These are phyloP conservation scores for Penicillium tannophilum DNA, from an alignment of 495 filamentous ascomycete species.

Conservation along the genomic window DNA sequence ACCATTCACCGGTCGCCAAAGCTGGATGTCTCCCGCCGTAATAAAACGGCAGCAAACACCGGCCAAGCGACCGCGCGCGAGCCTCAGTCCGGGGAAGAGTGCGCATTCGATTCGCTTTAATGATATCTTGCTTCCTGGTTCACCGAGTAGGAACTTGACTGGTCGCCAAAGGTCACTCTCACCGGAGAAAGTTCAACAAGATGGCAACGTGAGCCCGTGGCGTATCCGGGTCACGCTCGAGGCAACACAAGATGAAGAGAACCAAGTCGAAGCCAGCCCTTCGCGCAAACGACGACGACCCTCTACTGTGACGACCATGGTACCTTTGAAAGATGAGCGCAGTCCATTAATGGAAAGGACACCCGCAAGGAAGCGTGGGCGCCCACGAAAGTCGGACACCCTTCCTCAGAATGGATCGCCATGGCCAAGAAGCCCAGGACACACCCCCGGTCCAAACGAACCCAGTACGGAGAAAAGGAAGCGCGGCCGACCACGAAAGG, in stretches of 20 bases:
- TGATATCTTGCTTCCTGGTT: slow-evolving; percentile 48
- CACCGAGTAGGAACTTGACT: slow-evolving; percentile 40
- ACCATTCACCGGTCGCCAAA: slow-evolving; percentile 45
- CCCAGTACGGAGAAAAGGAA: slow-evolving; percentile 33
- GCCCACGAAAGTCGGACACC: slow-evolving; percentile 48
- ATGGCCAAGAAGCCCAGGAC: slow-evolving; percentile 38
- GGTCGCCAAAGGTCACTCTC: slow-evolving; percentile 37
- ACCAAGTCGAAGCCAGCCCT: slow-evolving; percentile 29
- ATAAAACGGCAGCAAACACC: slow-evolving; percentile 37
- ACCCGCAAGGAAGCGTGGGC: slow-evolving; percentile 42
- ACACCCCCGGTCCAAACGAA: slow-evolving; percentile 29
- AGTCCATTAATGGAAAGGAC: slow-evolving; percentile 35
- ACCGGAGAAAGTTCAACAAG: slow-evolving; percentile 37
- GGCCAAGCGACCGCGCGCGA: slow-evolving; percentile 39
- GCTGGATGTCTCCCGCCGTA: slow-evolving; percentile 45
- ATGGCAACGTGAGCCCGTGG: slow-evolving; percentile 55
- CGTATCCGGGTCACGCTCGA: slow-evolving; percentile 60
- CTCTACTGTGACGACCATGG: slow-evolving; percentile 51
- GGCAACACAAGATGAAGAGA: slow-evolving; percentile 54
- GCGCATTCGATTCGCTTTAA: slow-evolving; percentile 49
- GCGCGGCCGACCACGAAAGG: slow-evolving; percentile 45
- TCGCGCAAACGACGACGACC: slow-evolving; percentile 39
- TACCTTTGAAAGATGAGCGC: slow-evolving; percentile 55
- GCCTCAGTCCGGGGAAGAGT: slow-evolving; percentile 41
- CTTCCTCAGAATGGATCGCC: slow-evolving; percentile 34